Evolutionary conservation across 768 basidiomycete genomes (phyloP), one percentile per base, ranked within the genome.

Genomic region (Agrocybe praecox): DNA sequence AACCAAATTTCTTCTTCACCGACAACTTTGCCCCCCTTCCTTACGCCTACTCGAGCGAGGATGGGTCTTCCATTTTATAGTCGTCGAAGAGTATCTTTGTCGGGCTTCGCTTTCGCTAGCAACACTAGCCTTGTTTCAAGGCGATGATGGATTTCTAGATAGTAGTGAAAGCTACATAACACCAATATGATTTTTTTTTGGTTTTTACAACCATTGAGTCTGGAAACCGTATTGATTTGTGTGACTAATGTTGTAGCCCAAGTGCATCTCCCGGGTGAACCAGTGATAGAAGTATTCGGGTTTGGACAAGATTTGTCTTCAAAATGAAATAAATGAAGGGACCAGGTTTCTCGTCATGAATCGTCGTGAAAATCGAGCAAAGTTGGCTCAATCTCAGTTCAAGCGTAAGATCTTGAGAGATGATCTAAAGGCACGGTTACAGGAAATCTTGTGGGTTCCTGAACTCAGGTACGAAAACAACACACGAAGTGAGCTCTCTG

Each of bases 71-170:
- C 67, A 44, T 62, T 69, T 57, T 40, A 15, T 62, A 60, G 52
- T 54, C 68, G 80, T 84, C 83, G 77, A 53, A 86, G 78, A 86
- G 60, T 43, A 64, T 67, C 67, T 52, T 58, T 48, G n/a, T 47
- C 36, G 65, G 65, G 85, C 85, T 85, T 84, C 85, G 72, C 85
- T 79, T 87, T 87, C 85, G 85, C 85, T 87, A 86, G 85, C 85
- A 84, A 81, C 85, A 75, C 83, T 86, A 87, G 81, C 73, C 75
- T 71, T 64, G 71, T 67, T 63, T 36, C 63, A 40, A 59, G 74
- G 78, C 80, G 49, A 84, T 85, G 84, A 87, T 83, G 83, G 82
- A 77, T 80, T 85, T 80, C 85, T 86, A 86, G 85, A 87, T 87
- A 86, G 85, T 86, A 76, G 83, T 79, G 83, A 72, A 79, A 85